Percentiles rank a stretch among this genome's conserved stretches.
These are phyloP conservation scores for Pleurotus citrinopileatus DNA, from an alignment of 768 basidiomycete species.

Conservation along the genomic window DNA sequence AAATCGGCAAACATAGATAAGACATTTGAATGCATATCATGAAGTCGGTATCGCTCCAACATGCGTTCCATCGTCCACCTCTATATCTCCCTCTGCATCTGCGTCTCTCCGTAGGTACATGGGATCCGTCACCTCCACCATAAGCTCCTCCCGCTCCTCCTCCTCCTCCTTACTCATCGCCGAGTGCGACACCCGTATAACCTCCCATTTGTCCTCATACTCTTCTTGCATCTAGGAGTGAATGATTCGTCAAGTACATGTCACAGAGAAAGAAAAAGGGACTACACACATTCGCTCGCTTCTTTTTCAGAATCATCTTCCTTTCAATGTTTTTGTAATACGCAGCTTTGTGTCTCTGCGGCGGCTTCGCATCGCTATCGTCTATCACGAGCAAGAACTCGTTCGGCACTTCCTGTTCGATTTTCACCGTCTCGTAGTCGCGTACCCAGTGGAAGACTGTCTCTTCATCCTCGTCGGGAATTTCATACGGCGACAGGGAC, in stretches of 20 bases:
- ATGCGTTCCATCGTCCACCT: constrained; percentile 34
- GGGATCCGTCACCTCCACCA: constrained; percentile 77
- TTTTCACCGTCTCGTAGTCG: constrained; percentile 85
- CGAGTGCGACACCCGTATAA: constrained; percentile 70
- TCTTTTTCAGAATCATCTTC: constrained; percentile 86
- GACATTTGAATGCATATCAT: neutral
- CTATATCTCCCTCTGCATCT: constrained; percentile 67
- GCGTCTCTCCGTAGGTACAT: constrained; percentile 51
- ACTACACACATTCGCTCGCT: constrained; percentile 68
- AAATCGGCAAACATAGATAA: neutral
- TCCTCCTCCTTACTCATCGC: constrained; percentile 73
- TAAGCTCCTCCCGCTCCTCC: constrained; percentile 73
- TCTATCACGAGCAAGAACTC: constrained; percentile 79
- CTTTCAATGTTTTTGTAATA: constrained; percentile 89
- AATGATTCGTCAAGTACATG: neutral
- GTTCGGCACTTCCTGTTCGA: constrained; percentile 83
- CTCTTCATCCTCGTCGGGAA: constrained; percentile 55
- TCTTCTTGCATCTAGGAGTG: constrained; percentile 57
- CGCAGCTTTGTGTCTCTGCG: constrained; percentile 55
- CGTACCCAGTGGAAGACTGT: constrained; percentile 75
- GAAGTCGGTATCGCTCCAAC: neutral
- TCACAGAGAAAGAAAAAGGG: neutral
- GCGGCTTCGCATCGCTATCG: constrained; percentile 35
- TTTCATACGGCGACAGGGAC: constrained; percentile 38
- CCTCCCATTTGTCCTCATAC: constrained; percentile 80